Evolutionary conservation across 768 basidiomycete genomes (phyloP).

Genomic region (Podaxis sp.): DNA sequence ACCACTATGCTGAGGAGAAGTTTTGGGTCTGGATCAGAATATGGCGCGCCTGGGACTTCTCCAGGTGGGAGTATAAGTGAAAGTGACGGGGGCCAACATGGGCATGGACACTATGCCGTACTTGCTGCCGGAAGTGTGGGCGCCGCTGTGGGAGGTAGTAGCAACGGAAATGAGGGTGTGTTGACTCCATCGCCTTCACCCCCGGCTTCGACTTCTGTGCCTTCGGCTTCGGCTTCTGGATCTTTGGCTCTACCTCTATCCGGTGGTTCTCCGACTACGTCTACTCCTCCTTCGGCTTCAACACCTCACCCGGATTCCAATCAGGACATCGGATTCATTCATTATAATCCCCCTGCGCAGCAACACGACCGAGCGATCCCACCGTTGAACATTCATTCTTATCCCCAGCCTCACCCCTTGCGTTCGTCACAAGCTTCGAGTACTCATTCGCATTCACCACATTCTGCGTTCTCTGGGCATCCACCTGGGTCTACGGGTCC

Average conservation of each 20-base stretch:
- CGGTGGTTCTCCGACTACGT: constrained; percentile 2
- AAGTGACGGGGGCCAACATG: constrained; percentile 7
- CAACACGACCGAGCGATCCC: constrained; percentile 9
- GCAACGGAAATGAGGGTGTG: constrained; percentile 5
- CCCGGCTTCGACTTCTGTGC: constrained; percentile 26
- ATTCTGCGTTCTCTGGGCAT: constrained; percentile 1
- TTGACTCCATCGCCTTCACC: constrained; percentile 70
- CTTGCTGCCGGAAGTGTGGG: constrained; percentile 7
- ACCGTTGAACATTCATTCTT: constrained; percentile 4
- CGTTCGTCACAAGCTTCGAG: constrained; percentile 5
- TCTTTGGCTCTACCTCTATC: constrained; percentile 11
- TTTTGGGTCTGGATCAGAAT: constrained; percentile 12
- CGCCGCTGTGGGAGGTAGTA: constrained; percentile 2
- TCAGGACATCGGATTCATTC: constrained; percentile 9
- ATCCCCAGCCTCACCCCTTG: constrained; percentile 3
- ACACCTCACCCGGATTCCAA: constrained; percentile 4
- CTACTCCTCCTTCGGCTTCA: not conserved
- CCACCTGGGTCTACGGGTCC: not conserved
- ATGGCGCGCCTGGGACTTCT: constrained; percentile 4
- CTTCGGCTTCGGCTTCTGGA: constrained; percentile 16
- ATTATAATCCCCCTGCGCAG: constrained; percentile 11
- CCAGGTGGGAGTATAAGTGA: constrained; percentile 7
- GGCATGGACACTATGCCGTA: constrained; percentile 8
- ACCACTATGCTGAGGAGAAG: constrained; percentile 10
- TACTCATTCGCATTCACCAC: constrained; percentile 6